Percentiles rank a stretch among this genome's conserved stretches.
These are phyloP conservation scores for Trametes maxima DNA, from an alignment of 768 basidiomycete genomes.

Conservation along the genomic window DNA sequence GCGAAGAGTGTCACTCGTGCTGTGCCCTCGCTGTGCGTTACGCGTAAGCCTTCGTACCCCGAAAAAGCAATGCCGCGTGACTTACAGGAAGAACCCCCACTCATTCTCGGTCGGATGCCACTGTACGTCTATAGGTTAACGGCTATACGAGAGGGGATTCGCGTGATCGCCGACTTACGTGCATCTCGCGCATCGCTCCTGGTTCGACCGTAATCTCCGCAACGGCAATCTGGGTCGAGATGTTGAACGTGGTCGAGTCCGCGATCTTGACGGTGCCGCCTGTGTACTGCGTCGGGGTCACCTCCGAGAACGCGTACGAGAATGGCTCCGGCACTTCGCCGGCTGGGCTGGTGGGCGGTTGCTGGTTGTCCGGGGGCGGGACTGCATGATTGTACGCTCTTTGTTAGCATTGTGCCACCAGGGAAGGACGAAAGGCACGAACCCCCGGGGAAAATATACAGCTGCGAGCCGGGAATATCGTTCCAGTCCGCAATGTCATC, in stretches of 20 bases:
- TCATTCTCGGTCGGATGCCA: constrained; percentile 71
- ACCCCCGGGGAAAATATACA: constrained; percentile 57
- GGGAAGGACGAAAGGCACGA: not conserved
- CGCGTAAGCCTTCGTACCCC: not conserved
- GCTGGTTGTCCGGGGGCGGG: constrained; percentile 40
- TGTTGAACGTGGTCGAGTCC: constrained; percentile 52
- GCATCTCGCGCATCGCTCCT: constrained; percentile 60
- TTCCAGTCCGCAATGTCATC: constrained; percentile 42
- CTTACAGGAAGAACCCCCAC: constrained; percentile 62
- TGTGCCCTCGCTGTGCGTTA: constrained; percentile 47
- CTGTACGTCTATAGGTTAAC: constrained; percentile 31
- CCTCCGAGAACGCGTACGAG: constrained; percentile 50
- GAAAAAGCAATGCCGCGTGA: not conserved
- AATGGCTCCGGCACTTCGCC: constrained; percentile 46
- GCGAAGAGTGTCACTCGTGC: constrained; percentile 61
- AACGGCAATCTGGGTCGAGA: constrained; percentile 50
- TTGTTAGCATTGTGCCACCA: not conserved
- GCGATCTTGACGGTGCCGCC: constrained; percentile 55
- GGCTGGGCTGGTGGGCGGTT: constrained; percentile 42
- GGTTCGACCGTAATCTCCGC: constrained; percentile 60
- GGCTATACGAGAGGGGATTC: too few relatives aligned
- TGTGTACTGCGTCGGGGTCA: constrained; percentile 42
- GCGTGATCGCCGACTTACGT: constrained; percentile 38
- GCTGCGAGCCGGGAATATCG: constrained; percentile 46
- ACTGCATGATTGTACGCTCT: constrained; percentile 23